These are phyloP conservation scores for Mycena chlorophos DNA, from an alignment of 768 basidiomycete genomes.

Conservation along the genomic window DNA sequence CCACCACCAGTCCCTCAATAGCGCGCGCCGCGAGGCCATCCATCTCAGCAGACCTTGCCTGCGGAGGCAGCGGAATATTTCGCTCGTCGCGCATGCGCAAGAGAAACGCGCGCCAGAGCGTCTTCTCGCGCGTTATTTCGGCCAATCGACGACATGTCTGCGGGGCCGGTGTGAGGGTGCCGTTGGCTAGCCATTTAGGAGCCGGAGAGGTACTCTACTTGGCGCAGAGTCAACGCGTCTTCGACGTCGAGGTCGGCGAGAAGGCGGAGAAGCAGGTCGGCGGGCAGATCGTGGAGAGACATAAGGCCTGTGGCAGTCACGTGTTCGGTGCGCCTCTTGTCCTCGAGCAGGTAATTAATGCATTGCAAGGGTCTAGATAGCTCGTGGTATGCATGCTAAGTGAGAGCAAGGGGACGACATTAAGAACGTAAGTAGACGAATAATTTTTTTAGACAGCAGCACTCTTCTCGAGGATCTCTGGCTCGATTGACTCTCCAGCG, in stretches of 20 bases:
- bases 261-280: neutral
- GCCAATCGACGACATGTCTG: neutral
- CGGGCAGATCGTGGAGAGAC: too few species aligned
- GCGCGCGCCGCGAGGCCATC: too few species aligned
- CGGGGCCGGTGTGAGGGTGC: neutral
- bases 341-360: too few species aligned
- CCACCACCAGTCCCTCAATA: conserved; percentile 5
- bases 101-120: conserved; percentile 5
- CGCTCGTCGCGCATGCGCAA: conserved; percentile 1
- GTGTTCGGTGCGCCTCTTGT: too few species aligned
- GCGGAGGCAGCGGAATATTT: conserved; percentile 12
- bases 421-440: too few species aligned
- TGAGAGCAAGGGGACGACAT: too few species aligned
- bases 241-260: neutral
- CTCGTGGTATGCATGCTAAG: too few species aligned
- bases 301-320: too few species aligned
- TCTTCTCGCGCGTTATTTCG: neutral
- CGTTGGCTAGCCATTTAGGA: neutral
- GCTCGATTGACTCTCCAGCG: conserved; percentile 21
- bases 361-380: neutral
- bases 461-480: conserved; percentile 10
- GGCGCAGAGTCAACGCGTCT: neutral
- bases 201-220: too few species aligned
- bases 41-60: too few species aligned
- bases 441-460: conserved; percentile 1